Conservation (phyloP, 2,329 filamentous ascomycete species). For the Cladosporium velox region DNA sequence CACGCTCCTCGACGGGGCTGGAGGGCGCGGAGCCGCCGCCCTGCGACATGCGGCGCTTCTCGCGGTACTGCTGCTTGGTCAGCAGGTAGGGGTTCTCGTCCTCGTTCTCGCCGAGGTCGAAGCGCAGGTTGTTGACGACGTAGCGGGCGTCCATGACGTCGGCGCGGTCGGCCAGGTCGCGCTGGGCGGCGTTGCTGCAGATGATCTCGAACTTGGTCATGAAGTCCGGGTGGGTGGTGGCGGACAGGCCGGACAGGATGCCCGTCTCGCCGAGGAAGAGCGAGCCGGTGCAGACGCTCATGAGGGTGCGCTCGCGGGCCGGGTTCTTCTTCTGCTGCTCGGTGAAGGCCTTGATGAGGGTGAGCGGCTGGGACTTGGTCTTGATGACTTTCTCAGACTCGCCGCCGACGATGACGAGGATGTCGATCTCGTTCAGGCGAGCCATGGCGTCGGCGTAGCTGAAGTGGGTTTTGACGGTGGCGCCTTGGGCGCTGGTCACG, state of each 20-base stretch:
- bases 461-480: constrained; percentile 72
- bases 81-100: constrained; percentile 84
- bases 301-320: constrained; percentile 74
- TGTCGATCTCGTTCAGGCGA: constrained; percentile 71
- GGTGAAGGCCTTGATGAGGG: constrained; percentile 73
- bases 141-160: constrained; percentile 84
- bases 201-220: constrained; percentile 79
- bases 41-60: constrained; percentile 48
- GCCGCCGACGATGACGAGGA: constrained; percentile 77
- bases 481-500: constrained; percentile 61
- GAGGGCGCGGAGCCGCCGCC: constrained; percentile 48
- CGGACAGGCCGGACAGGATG: constrained; percentile 74
- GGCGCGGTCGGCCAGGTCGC: constrained; percentile 72
- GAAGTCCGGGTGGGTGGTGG: constrained; percentile 80
- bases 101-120: constrained; percentile 74
- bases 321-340: constrained; percentile 80
- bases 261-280: constrained; percentile 76
- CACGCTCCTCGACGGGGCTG: constrained; percentile 34
- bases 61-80: constrained; percentile 61
- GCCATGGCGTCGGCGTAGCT: constrained; percentile 77
- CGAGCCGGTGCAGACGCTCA: constrained; percentile 78
- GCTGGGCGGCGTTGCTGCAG: constrained; percentile 71
- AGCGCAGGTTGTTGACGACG: constrained; percentile 88
- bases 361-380: constrained; percentile 66
- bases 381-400: constrained; percentile 65